Conservation (phyloP, 495 filamentous ascomycete genomes). For the Trichoderma reesei region DNA sequence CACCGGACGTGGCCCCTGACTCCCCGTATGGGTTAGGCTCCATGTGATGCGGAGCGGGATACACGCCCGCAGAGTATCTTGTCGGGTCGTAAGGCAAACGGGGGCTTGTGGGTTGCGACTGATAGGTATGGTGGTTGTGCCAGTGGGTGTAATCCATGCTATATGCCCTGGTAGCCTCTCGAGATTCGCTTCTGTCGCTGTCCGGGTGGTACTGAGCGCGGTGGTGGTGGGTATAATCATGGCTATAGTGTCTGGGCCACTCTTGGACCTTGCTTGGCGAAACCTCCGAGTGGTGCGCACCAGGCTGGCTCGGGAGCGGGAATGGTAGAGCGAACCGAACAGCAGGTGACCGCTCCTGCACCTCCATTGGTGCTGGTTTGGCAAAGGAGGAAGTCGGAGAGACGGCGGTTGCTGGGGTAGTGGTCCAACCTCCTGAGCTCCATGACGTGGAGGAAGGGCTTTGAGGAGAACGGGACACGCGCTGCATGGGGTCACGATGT, state of each 20-base stretch:
- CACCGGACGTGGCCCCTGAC: slow-evolving; percentile 20
- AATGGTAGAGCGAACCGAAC: neutral
- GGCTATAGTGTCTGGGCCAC: slow-evolving; percentile 17
- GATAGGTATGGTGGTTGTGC: too few relatives aligned
- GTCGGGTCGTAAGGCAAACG: slow-evolving; percentile 23
- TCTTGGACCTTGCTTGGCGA: slow-evolving; percentile 14
- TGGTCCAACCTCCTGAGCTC: neutral
- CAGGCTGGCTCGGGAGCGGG: slow-evolving; percentile 13
- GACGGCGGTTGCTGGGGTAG: too few relatives aligned
- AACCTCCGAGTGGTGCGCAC: too few relatives aligned
- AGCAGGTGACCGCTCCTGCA: neutral
- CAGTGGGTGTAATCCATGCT: too few relatives aligned
- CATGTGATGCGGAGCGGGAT: slow-evolving; percentile 19
- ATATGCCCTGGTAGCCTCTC: too few relatives aligned
- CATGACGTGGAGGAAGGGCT: neutral
- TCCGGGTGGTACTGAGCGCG: slow-evolving; percentile 27
- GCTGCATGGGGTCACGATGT: slow-evolving; percentile 14
- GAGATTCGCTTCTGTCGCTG: too few relatives aligned
- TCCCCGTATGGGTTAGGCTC: slow-evolving; percentile 23
- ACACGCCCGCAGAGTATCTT: slow-evolving; percentile 25
- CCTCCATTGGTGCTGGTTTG: neutral
- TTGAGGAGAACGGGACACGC: neutral
- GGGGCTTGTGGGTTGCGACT: slow-evolving; percentile 28
- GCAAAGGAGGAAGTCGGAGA: neutral
- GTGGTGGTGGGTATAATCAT: slow-evolving; percentile 18